A percentile compares a stretch with the other conserved stretches of the same genome.
phyloP scores from a whole-genome alignment of 768 basidiomycete species.

The Amanita brunnescens region DNA sequence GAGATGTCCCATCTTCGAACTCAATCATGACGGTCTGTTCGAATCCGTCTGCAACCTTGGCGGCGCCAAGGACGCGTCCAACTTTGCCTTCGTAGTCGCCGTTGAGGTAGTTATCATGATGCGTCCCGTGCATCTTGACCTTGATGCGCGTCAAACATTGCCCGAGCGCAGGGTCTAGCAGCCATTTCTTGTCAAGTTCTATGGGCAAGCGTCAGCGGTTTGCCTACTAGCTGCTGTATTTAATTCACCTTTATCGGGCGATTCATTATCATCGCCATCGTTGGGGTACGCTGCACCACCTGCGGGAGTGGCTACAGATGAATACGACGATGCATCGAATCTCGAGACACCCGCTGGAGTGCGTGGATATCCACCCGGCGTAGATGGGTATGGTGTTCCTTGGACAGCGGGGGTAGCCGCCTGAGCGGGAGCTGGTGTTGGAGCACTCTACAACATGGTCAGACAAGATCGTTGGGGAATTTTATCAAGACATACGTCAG shows the following conservation, averaged over 20 bases:
- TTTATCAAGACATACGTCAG: constrained; percentile 19
- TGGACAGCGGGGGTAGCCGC: constrained; percentile 34
- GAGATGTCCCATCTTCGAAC: constrained; percentile 21
- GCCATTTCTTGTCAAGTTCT: constrained; percentile 33
- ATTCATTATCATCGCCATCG: not conserved
- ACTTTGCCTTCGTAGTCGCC: constrained; percentile 26
- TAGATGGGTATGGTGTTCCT: constrained; percentile 21
- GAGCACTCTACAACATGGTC: constrained; percentile 29
- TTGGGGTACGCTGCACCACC: constrained; percentile 1
- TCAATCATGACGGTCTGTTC: constrained; percentile 29
- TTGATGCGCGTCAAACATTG: constrained; percentile 27
- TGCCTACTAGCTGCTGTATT: not conserved
- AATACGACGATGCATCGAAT: constrained; percentile 11
- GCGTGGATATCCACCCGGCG: constrained; percentile 25
- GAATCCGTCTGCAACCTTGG: constrained; percentile 20
- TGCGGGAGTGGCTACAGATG: constrained; percentile 32
- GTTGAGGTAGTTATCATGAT: constrained; percentile 23
- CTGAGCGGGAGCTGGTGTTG: constrained; percentile 41
- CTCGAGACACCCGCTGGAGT: constrained; percentile 20
- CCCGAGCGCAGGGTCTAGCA: constrained; percentile 25
- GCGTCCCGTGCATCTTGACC: constrained; percentile 29
- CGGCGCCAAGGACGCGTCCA: constrained; percentile 25
- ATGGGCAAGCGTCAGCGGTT: constrained; percentile 8
- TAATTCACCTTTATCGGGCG: constrained; percentile 2
- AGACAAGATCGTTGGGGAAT: not conserved